phyloP scores from a whole-genome alignment of 75 land plant species.

The Sequoiadendron giganteum region DNA sequence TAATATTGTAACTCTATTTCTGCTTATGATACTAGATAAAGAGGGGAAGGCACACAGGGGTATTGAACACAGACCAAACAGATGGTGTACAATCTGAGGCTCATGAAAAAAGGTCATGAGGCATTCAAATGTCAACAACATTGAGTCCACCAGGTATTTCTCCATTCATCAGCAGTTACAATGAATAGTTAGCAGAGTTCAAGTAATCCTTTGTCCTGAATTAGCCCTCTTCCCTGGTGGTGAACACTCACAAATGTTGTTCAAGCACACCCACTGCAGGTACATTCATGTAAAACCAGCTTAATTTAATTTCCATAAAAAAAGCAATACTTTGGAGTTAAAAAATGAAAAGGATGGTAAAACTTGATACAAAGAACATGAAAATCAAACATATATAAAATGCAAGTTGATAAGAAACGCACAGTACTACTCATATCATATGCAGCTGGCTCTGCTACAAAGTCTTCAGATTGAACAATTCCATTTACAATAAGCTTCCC shows the following conservation, averaged over 20 bases:
- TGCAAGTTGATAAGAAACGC: constrained; percentile 7
- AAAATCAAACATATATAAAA: not conserved
- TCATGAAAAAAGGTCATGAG: constrained; percentile 18
- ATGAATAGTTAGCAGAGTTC: not conserved
- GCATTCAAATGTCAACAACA: constrained; percentile 41
- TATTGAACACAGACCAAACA: constrained; percentile 15
- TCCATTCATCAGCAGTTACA: not conserved
- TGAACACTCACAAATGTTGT: constrained; percentile 26
- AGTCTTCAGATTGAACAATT: constrained; percentile 38
- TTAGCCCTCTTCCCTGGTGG: constrained; percentile 5
- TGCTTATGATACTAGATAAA: not conserved
- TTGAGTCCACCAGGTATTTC: constrained; percentile 21
- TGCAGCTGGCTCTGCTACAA: constrained; percentile 35
- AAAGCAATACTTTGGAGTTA: not conserved
- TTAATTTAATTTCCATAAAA: not conserved
- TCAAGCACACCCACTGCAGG: constrained; percentile 24
- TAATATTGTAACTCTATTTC: not conserved
- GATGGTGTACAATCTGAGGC: constrained; percentile 28
- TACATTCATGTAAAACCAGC: constrained; percentile 1
- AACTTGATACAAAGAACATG: not conserved
- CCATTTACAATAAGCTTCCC: constrained; percentile 65
- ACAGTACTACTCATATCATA: constrained; percentile 43
- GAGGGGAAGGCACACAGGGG: not conserved
- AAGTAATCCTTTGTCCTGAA: not conserved
- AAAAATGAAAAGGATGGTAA: not conserved